A percentile compares a stretch with the other conserved stretches of the same genome.
Evolutionary conservation across 306 rosid species (phyloP).

Genomic region (Prunus mira): DNA sequence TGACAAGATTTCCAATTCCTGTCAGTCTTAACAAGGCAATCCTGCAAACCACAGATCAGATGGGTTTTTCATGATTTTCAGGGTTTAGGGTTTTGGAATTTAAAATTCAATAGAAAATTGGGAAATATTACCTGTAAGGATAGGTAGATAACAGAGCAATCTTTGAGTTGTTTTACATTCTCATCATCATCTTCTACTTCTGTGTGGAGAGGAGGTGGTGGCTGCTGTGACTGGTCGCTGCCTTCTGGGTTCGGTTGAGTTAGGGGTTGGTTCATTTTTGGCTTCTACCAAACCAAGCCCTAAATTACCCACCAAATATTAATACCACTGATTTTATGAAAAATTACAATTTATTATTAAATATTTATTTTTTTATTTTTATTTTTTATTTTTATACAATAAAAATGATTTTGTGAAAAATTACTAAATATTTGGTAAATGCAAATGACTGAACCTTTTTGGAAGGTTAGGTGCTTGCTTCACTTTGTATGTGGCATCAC

Average conservation of each 20-base stretch:
- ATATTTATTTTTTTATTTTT: rapidly evolving
- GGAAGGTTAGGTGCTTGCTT: neutral
- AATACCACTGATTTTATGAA: neutral
- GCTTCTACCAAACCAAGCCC: neutral
- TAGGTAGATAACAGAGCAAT: conserved; percentile 68
- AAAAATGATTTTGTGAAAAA: neutral
- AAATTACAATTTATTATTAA: neutral
- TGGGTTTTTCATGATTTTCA: neutral
- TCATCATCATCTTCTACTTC: conserved; percentile 74
- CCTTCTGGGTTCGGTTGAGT: conserved; percentile 1
- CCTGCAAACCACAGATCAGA: conserved; percentile 37
- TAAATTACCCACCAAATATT: neutral
- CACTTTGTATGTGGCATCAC: neutral
- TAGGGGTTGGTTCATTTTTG: conserved; percentile 24
- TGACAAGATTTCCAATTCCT: conserved; percentile 88
- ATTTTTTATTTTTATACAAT: too few species aligned
- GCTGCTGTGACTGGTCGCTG: conserved; percentile 12
- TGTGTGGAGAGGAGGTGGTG: conserved; percentile 37
- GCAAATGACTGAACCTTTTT: neutral
- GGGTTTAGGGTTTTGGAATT: conserved; percentile 47
- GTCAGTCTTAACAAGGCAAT: conserved; percentile 58
- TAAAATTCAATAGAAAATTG: neutral
- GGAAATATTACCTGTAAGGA: conserved; percentile 57
- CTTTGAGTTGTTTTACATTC: conserved; percentile 72
- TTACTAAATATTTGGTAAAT: neutral